phyloP scores from a whole-genome alignment of 176 grass and related monocot species.

The Raddia distichophylla region DNA sequence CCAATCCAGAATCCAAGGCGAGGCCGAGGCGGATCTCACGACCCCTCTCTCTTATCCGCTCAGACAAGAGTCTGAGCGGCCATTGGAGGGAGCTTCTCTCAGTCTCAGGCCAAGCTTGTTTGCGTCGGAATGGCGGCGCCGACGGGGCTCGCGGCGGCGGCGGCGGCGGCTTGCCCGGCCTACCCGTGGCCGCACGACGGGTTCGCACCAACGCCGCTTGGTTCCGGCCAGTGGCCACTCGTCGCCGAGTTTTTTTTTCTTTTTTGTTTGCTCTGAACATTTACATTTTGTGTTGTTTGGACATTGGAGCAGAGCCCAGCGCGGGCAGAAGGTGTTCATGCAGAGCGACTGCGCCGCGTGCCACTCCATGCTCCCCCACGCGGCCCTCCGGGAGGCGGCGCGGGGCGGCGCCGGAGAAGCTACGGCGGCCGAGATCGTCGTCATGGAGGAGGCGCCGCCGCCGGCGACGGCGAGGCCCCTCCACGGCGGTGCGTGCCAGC shows the following conservation, averaged over 20 bases:
- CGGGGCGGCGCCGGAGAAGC: not conserved
- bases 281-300: not conserved
- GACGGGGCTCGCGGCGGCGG: conserved; percentile 37
- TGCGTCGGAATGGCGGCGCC: not conserved
- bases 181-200: conserved; percentile 65
- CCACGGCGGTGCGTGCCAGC: conserved; percentile 7
- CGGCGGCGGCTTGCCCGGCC: conserved; percentile 34
- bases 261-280: not conserved
- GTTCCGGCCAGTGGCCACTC: not conserved
- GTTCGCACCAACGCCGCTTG: conserved; percentile 19
- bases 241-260: not conserved
- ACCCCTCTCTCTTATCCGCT: not conserved
- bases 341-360: conserved; percentile 66
- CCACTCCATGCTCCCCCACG: conserved; percentile 64
- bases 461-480: not conserved
- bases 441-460: conserved; percentile 14
- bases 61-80: not conserved
- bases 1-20: not conserved
- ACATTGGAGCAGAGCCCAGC: conserved; percentile 11
- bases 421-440: conserved; percentile 47
- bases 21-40: not conserved
- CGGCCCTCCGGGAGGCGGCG: not conserved
- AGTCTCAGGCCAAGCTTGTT: not conserved
- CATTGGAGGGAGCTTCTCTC: not conserved
- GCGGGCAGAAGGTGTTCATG: conserved; percentile 61